These are phyloP conservation scores for Suaeda aralocaspica DNA, from an alignment of 148 eudicot species.

Conservation along the genomic window DNA sequence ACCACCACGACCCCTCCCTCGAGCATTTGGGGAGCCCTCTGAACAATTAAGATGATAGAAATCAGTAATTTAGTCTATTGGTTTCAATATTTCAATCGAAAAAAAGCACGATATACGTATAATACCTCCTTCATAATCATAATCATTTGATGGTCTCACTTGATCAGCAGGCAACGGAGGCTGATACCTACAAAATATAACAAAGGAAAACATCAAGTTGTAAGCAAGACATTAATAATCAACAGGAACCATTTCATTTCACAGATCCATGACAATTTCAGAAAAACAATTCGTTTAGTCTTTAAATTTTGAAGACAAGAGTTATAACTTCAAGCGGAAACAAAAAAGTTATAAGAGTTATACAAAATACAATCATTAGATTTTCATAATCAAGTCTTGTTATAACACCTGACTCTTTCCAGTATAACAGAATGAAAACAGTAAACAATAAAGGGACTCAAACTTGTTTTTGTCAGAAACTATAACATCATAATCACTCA, in stretches of 20 bases:
- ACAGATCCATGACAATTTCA: too few species aligned
- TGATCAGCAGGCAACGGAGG: slow-evolving; percentile 91
- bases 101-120: neutral
- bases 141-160: slow-evolving; percentile 62
- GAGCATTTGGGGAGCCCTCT: slow-evolving; percentile 76
- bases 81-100: neutral
- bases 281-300: too few species aligned
- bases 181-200: slow-evolving; percentile 58
- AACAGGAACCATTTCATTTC: neutral
- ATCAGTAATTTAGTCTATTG: neutral
- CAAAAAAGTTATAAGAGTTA: too few species aligned
- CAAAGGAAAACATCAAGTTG: neutral
- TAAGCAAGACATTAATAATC: neutral
- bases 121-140: slow-evolving; percentile 76
- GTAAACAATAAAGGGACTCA: too few species aligned
- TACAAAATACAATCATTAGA: neutral
- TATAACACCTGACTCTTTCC: neutral
- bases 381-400: neutral
- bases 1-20: slow-evolving; percentile 89
- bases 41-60: slow-evolving; percentile 29
- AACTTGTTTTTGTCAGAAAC: neutral
- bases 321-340: too few species aligned
- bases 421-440: neutral
- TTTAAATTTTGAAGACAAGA: too few species aligned
- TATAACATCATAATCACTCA: neutral